Evolutionary conservation across 2,329 filamentous ascomycete genomes (phyloP), one percentile per base, ranked within the genome.

Genomic region (Calonectria honghensis): DNA sequence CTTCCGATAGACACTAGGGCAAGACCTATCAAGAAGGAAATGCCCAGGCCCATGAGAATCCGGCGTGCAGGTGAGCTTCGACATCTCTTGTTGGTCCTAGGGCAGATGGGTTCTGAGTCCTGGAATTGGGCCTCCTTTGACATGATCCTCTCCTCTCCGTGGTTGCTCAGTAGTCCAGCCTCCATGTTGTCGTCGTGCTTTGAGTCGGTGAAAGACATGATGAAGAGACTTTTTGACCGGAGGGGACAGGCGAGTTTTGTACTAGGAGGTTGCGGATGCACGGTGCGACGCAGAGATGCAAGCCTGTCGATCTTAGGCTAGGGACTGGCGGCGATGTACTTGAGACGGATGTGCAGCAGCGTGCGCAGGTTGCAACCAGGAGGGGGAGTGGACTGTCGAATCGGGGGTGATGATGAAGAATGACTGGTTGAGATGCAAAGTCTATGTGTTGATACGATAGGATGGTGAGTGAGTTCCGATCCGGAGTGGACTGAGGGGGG

Each of bases 151-250:
- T 81, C 80, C 80, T 81, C 79, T 80, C 73, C 74, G 73, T 78
- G 73, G 73, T 75, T 81, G 79, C 69, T 81, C 77, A 81, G 76
- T 70, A 81, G 73, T 81, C 80, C 80, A 73, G 80, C 79, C 77
- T 81, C 80, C 79, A 81, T 80, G 78, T 75, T 80, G 79, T 80
- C 77, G 72, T 81, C 77, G 74, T 81, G 72, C 76, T 81, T 81
- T 72, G 50, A 74, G 48, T 79, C 77, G 68, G 70, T 59, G 73
- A 74, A 75, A 65, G 77, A 68, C 76, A 79, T 81, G 63, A 70
- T 77, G 73, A 32, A 52, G 41, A 39, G 57, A 31, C 29, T 54
- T 11, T 48, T 24, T 48, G 20, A 59, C 31, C 50, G 68, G 71
- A 71, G 68, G 72, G 73, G 45, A 68, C 45, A 29, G 73, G 71